phyloP scores from a whole-genome alignment of 1,284 basidiomycete species.

The Trichosporon ovoides region DNA sequence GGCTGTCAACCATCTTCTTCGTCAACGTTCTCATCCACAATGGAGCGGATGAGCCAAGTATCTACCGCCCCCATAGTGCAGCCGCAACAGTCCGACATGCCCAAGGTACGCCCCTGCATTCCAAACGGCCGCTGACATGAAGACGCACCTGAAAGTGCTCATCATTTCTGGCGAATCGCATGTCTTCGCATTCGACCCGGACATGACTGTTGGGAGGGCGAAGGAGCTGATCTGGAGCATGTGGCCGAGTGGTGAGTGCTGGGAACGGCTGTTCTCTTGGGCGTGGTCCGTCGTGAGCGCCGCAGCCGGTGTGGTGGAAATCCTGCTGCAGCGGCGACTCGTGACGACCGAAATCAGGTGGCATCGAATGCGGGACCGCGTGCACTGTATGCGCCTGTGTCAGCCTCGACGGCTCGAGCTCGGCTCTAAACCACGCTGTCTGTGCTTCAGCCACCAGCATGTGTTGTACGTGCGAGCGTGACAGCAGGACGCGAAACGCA shows the following conservation, averaged over 20 bases:
- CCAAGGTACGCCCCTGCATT: not conserved
- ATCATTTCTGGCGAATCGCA: slow-evolving; percentile 66
- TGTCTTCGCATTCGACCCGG: slow-evolving; percentile 71
- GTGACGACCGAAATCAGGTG: too few relatives aligned
- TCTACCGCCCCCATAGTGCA: not conserved
- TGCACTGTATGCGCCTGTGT: not conserved
- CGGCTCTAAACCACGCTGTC: too few relatives aligned
- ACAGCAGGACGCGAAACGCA: not conserved
- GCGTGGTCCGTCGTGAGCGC: too few relatives aligned
- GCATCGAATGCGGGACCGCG: too few relatives aligned
- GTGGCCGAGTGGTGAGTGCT: slow-evolving; percentile 16
- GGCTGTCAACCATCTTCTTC: too few relatives aligned
- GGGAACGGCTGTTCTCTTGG: not conserved
- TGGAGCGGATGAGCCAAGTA: slow-evolving; percentile 3
- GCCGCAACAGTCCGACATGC: not conserved
- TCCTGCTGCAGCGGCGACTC: too few relatives aligned
- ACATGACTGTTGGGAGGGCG: slow-evolving; percentile 68
- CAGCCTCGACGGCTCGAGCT: not conserved
- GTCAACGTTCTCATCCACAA: not conserved
- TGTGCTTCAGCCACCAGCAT: too few relatives aligned
- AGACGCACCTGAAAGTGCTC: slow-evolving; percentile 67
- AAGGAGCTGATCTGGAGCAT: slow-evolving; percentile 19
- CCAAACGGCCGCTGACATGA: slow-evolving; percentile 35
- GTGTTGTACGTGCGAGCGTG: not conserved
- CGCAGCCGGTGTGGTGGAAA: too few relatives aligned